A percentile compares a stretch with the other conserved stretches of the same genome.
Conservation (phyloP, 768 basidiomycete species). For the Inosperma sp. region DNA sequence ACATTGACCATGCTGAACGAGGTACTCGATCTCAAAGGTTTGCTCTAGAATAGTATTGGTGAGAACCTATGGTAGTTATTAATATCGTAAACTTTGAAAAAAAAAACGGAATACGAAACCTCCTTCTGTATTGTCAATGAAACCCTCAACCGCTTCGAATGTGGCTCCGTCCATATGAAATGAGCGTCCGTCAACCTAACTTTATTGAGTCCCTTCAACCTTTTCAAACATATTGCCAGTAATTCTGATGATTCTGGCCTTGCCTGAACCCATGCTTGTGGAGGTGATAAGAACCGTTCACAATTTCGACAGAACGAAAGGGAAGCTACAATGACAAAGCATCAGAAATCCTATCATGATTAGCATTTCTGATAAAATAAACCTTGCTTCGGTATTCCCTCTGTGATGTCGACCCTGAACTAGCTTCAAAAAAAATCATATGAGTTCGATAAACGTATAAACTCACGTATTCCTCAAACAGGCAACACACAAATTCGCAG, state of each 20-base stretch:
- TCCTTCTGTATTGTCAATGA: slow-evolving; percentile 99
- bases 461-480: slow-evolving; percentile 84
- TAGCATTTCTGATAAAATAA: slow-evolving; percentile 5
- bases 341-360: not conserved
- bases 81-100: not conserved
- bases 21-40: slow-evolving; percentile 93
- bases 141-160: slow-evolving; percentile 87
- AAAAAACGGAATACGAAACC: slow-evolving; percentile 35
- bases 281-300: slow-evolving; percentile 92
- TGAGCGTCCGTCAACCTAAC: slow-evolving; percentile 97
- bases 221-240: slow-evolving; percentile 89
- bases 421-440: slow-evolving; percentile 1
- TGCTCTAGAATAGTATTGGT: slow-evolving; percentile 95
- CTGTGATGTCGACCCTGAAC: slow-evolving; percentile 88
- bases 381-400: slow-evolving; percentile 96
- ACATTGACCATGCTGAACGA: slow-evolving; percentile 94
- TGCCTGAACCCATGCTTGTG: slow-evolving; percentile 78
- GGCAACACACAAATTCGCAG: slow-evolving; percentile 85
- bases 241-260: slow-evolving; percentile 90
- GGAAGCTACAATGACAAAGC: slow-evolving; percentile 53
- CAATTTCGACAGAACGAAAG: slow-evolving; percentile 94
- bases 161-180: slow-evolving; percentile 99
- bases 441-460: not conserved
- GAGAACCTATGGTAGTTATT: slow-evolving; percentile 52
- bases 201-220: slow-evolving; percentile 89